phyloP scores from a whole-genome alignment of 768 basidiomycete species.

The Fomitopsis pulvina region DNA sequence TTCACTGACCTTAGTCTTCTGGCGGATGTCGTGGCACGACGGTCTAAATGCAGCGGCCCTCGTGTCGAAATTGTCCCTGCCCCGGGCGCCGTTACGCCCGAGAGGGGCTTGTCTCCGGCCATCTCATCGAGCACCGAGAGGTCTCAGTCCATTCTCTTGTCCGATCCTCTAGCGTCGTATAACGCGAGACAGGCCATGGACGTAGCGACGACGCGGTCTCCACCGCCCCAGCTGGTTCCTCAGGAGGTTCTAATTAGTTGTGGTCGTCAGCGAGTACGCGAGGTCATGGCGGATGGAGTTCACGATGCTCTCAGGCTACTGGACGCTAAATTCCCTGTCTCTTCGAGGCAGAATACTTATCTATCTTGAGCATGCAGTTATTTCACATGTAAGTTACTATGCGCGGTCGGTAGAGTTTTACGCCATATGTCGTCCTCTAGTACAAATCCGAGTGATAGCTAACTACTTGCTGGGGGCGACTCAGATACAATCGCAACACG shows the following conservation, averaged over 20 bases:
- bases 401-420: too few species aligned
- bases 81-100: conserved; percentile 42
- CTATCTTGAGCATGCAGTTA: conserved; percentile 6
- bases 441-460: too few species aligned
- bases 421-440: too few species aligned
- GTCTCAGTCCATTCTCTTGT: conserved; percentile 38
- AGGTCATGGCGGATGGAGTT: conserved; percentile 70
- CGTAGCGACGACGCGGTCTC: conserved; percentile 19
- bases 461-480: too few species aligned
- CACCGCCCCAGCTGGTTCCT: conserved; percentile 50
- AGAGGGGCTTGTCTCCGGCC: conserved; percentile 33
- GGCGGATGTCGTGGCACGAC: conserved; percentile 83
- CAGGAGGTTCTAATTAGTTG: conserved; percentile 58
- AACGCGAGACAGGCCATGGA: conserved; percentile 31
- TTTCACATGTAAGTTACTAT: too few species aligned
- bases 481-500: background rate
- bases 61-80: conserved; percentile 53
- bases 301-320: conserved; percentile 69
- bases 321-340: conserved; percentile 36
- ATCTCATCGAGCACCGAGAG: conserved; percentile 11
- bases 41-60: conserved; percentile 72
- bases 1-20: conserved; percentile 80
- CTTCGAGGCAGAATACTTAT: conserved; percentile 1
- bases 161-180: conserved; percentile 49
- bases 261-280: conserved; percentile 51